Base-by-base conservation (phyloP, 495 filamentous ascomycete species). In the Acidomyces sp. region DNA sequence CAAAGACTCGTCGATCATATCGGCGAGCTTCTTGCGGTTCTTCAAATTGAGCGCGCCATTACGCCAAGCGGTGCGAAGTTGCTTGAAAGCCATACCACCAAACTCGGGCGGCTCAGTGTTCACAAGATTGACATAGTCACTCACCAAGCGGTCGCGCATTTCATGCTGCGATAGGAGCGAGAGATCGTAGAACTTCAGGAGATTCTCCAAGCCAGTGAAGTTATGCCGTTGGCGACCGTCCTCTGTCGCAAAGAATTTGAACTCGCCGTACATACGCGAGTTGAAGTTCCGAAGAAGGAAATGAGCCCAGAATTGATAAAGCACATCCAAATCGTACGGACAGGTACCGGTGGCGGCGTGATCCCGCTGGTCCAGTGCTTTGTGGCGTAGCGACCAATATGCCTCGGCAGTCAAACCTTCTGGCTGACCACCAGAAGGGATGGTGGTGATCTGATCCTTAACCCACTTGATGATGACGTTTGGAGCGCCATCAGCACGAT, bases 281-380 rank as follows among this genome's bases (percentile, higher is more conserved):
- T 90, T 80, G 70, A 90, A 90, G 55, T 78, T 77, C 46, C 71
- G 65, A 42, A 75, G 65, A 28, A 90, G 70, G 55, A 81, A 81
- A 53, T 78, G 70, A n/a, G 76, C 76, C 82, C 82, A 87, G 62
- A 80, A 82, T 41, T 77, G 65, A 59, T 85, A 86, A 11, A 84
- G 68, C 41, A 74, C 66, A 41, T 72, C 67, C 66, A 82, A 80
- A 54, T 80, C 66, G 46, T 61, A 45, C 53, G 66, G 61, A 47
- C 64, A 72, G 38, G 67, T 68, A 31, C 65, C 69, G 15, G 56
- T 40, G 16, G 63, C 43, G 16, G 67, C 64, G 31, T 53, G 57
- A 44, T 66, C 55, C 32, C 78, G 72, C 54, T 79, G 62, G 24
- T 65, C 62, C 21, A 82, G 62, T 6, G 73, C 74, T 44, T 71